Percentiles rank a stretch among this genome's conserved stretches.
phyloP scores from a whole-genome alignment of 345 rosid genomes.

The Nephelium lappaceum region DNA sequence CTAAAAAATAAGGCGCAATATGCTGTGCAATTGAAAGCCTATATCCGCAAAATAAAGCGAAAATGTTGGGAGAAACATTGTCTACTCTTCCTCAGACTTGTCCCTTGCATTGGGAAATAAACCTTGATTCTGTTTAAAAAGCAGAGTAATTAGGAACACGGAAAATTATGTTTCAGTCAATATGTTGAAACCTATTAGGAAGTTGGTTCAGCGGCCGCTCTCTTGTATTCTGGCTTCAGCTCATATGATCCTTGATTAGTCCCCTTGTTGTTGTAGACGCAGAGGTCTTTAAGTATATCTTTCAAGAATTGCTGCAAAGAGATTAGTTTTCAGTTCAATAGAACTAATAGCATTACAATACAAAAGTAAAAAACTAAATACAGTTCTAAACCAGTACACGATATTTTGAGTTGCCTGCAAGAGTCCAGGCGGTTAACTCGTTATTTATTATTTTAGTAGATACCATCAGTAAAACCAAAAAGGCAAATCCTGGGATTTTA shows the following conservation, averaged over 20 bases:
- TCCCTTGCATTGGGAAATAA: neutral
- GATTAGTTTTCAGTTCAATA: slow-evolving; percentile 4
- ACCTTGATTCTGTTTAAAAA: neutral
- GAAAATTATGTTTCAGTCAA: neutral
- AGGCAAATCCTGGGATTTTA: neutral
- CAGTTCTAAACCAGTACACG: neutral
- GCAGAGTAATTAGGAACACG: neutral
- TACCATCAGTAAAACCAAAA: neutral
- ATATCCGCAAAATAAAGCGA: neutral
- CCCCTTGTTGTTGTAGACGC: slow-evolving; percentile 90
- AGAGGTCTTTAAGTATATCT: slow-evolving; percentile 80
- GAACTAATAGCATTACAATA: neutral
- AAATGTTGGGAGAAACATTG: neutral
- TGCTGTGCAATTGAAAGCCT: neutral
- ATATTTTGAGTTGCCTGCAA: neutral
- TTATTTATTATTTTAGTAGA: neutral
- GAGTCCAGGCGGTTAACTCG: neutral
- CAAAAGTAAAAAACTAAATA: neutral
- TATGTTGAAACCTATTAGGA: slow-evolving; percentile 19
- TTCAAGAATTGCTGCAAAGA: slow-evolving; percentile 77
- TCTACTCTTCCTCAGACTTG: neutral
- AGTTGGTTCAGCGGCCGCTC: slow-evolving; percentile 42
- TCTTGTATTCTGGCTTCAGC: slow-evolving; percentile 90
- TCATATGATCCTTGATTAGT: slow-evolving; percentile 87
- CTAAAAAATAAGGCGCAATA: neutral